Base-by-base conservation (phyloP, 2,329 filamentous ascomycete species). In the Aspergillus arachidicola region DNA sequence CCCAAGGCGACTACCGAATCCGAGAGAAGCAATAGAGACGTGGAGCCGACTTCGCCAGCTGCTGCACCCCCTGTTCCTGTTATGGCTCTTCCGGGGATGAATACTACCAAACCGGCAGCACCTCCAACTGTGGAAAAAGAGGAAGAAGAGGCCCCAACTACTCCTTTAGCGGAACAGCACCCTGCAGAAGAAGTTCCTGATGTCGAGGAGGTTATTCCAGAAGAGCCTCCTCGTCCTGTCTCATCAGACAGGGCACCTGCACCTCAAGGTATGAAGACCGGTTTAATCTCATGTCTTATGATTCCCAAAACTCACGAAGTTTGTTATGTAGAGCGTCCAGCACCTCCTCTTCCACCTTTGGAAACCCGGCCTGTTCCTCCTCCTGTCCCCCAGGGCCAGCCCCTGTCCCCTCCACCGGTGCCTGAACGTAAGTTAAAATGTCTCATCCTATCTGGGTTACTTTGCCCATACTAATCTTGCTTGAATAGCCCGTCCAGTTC, bases 41-140 rank as follows among this genome's bases (percentile, higher is more conserved):
- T 72, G 41, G 76, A 80, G 51, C 69, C 72, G 1, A 67, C 69
- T 14, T 65, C 68, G n/a, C 70, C 73, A 26, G 66, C 68, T 45
- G 67, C 70, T 69, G 80, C 80, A 46, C 79, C 80, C 58, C 81
- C 81, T 10, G 75, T 83, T 14, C 84, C 85, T 28, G 84, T 88
- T 74, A 84, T 88, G 73, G 83, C 84, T 6, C 78, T 96, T 63
- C 91, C 92, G 16, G 92, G 92, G 11, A 87, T 96, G 86, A 66
- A 84, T 75, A 62, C 77, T 74, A 64, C 75, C 77, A 79, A 87
- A 84, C 80, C 81, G 58, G 71, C 79, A 55, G 67, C 83, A 75
- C 68, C 80, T 68, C 73, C 60, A 69, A 85, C 81, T 57, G 75
- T 77, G 32, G 81, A 82, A 64, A 83, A 83, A 61, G 86, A 87